Evolutionary conservation across 2,329 filamentous ascomycete species (phyloP), one percentile per base, ranked within the genome.

Genomic region (Scedosporium apiospermum): DNA sequence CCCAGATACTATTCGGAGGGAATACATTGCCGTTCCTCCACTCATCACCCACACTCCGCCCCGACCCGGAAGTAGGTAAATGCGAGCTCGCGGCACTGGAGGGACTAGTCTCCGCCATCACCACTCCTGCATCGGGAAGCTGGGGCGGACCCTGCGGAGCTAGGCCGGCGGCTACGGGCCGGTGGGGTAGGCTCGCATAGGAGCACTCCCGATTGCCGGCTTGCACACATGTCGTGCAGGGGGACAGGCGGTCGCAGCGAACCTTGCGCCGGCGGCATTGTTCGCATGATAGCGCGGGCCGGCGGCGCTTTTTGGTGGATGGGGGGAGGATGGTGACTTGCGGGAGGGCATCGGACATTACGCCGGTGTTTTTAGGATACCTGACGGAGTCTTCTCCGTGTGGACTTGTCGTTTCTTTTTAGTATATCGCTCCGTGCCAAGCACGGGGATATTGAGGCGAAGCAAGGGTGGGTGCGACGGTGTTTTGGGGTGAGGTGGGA

Each of bases 191-290:
- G 23, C n/a, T 53, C 10, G 49, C 74, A 66, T 85, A 88, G 1
- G 81, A 76, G 67, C 86, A 88, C 21, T 76, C 75, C 5, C 78
- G 75, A 49, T 80, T 81, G 65, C 79, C 79, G 23, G 82, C 82
- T 65, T 80, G 80, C n/a, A 80, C 64, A 67, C 86, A 88, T 63
- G 85, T 84, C 64, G 75, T 78, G 67, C 85, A 88, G 1, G 86
- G 86, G 6, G 73, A 71, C 64, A 80, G 79, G 58, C 82, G 80
- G 68, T 88, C 81, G 68, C 85, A 88, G 57, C 80, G 78, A 64
- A 88, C 81, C 70, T 88, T 88, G 49, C 84, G 82, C 62, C 73
- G 78, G 53, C 85, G 77, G 67, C 86, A 88, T 51, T 83, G 75
- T 66, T 78, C 73, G 69, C 84, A 87, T 1, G 84, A 83, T 38